Base-by-base conservation (phyloP, 306 rosid genomes). In the Delonix regia region DNA sequence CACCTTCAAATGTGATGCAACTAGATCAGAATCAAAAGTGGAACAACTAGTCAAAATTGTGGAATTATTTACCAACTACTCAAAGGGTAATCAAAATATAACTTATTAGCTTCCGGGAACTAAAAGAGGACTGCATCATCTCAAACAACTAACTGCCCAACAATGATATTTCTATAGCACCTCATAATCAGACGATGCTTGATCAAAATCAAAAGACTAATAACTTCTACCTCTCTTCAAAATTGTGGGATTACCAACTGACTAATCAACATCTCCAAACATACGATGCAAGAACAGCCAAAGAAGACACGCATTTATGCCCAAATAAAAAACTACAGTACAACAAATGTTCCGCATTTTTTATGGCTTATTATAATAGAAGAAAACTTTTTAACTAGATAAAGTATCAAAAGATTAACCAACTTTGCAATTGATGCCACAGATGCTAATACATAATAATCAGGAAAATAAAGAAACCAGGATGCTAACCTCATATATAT, bases 401-500 rank as follows among this genome's bases (percentile, higher is more conserved):
- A 36, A 30, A 49, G 45, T 47, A 49, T 11, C 18, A 9, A 71
- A 15, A 71, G 36, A 42, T 12, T 6, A 71, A 71, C 28, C 67
- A 55, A n/a, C 38, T 55, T 6, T 41, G 39, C 67, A 11, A 73
- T 8, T 25, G 30, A 57, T 7, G 21, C 21, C 53, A 49, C 19
- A 27, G 45, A 44, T 44, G 19, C 57, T 25, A 14, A 67, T 57
- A 27, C 28, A 16, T 41, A 41, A 69, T n/a, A 22, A 42, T 22
- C 36, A 19, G 38, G 19, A 38, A 48, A 64, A 14, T 13, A 41
- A 14, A 72, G 72, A 67, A 56, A 78, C 62, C 78, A 77, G 48
- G 41, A 78, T 82, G 28, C 91, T 70, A 64, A 95, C 99, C 97
- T 93, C 99, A 14, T 95, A 95, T 76, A 95, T 93, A 80, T 95